A percentile compares a stretch with the other conserved stretches of the same genome.
phyloP scores from a whole-genome alignment of 345 rosid species.

The Cardamine chenopodiifolia region DNA sequence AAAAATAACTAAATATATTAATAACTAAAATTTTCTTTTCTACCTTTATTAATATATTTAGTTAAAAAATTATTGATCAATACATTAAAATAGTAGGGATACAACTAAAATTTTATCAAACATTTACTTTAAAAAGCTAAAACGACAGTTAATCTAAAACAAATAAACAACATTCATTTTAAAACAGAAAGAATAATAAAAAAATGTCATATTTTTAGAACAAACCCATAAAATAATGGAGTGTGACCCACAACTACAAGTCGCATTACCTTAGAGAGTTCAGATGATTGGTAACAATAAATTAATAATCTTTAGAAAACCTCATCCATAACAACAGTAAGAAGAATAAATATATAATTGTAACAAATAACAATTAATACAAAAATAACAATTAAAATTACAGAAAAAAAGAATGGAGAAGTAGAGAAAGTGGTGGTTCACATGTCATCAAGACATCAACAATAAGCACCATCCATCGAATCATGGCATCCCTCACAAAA shows the following conservation, averaged over 20 bases:
- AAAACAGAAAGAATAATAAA: too few relatives aligned
- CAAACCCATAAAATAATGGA: neutral
- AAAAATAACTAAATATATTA: too few relatives aligned
- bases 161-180: too few relatives aligned
- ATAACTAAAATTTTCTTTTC: too few relatives aligned
- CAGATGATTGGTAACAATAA: conserved; percentile 31
- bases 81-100: too few relatives aligned
- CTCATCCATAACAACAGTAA: conserved; percentile 17
- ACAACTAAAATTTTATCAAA: too few relatives aligned
- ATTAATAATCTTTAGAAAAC: conserved; percentile 17
- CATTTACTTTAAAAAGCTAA: too few relatives aligned
- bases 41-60: too few relatives aligned
- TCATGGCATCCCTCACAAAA: conserved; percentile 33
- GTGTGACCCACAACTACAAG: conserved; percentile 27
- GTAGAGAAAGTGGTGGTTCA: conserved; percentile 38
- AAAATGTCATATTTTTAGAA: conserved; percentile 23
- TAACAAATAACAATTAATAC: neutral
- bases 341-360: neutral
- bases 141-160: too few relatives aligned
- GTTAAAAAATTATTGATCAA: too few relatives aligned
- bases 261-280: conserved; percentile 22
- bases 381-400: neutral
- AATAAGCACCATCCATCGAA: conserved; percentile 35
- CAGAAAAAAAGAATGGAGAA: neutral
- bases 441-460: conserved; percentile 27